Percentiles rank a stretch among this genome's conserved stretches.
phyloP scores from a whole-genome alignment of 345 rosid genomes.

The Balakata baccata region DNA sequence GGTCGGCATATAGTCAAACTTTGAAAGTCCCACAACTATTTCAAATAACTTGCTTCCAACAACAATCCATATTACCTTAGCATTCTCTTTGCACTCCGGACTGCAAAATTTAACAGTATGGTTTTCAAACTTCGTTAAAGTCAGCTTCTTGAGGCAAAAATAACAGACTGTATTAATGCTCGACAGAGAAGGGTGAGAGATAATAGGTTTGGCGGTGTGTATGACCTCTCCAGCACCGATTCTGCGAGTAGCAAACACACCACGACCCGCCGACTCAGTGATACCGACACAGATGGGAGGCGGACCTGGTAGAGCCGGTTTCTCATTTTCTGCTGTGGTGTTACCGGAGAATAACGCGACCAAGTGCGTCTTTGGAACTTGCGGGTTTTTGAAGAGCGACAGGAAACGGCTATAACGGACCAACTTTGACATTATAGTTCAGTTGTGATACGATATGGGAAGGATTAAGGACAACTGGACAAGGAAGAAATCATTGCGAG shows the following conservation, averaged over 20 bases:
- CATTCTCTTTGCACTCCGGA: slow-evolving; percentile 42
- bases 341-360: slow-evolving; percentile 23
- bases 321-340: slow-evolving; percentile 18
- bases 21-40: too few relatives aligned
- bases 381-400: slow-evolving; percentile 31
- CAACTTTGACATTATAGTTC: slow-evolving; percentile 1
- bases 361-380: slow-evolving; percentile 3
- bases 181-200: slow-evolving; percentile 56
- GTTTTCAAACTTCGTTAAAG: slow-evolving; percentile 24
- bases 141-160: slow-evolving; percentile 56
- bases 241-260: slow-evolving; percentile 71
- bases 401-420: slow-evolving; percentile 42
- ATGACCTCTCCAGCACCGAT: slow-evolving; percentile 72
- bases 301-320: slow-evolving; percentile 31
- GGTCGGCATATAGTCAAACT: slow-evolving; percentile 8
- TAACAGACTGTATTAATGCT: slow-evolving; percentile 49
- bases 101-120: slow-evolving; percentile 53
- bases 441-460: not conserved
- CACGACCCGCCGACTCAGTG: slow-evolving; percentile 79
- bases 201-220: slow-evolving; percentile 69
- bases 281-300: slow-evolving; percentile 69
- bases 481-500: too few relatives aligned
- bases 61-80: slow-evolving; percentile 41
- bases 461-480: too few relatives aligned
- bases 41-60: not conserved